Percentiles rank a stretch among this genome's conserved stretches.
These are phyloP conservation scores for Sporothrix euskadiensis DNA, from an alignment of 2,329 filamentous ascomycete genomes.

Conservation along the genomic window DNA sequence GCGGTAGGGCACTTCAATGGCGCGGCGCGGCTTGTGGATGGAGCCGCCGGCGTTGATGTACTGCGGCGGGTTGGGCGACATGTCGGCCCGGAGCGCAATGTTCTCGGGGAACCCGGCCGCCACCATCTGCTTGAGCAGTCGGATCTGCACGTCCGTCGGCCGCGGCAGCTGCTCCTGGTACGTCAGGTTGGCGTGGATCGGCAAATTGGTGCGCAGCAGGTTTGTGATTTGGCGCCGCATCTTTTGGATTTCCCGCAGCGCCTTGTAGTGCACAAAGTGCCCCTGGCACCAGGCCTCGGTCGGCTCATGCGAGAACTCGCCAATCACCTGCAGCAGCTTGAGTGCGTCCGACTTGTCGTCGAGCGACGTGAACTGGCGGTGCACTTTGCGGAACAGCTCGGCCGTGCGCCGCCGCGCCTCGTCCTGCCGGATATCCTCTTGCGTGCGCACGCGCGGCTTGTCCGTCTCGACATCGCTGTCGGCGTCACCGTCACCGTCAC, in stretches of 20 bases:
- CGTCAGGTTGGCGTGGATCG: conserved; percentile 59
- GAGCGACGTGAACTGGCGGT: conserved; percentile 74
- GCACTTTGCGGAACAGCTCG: conserved; percentile 65
- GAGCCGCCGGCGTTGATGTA: conserved; percentile 46
- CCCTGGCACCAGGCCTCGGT: conserved; percentile 73
- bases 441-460: conserved; percentile 52
- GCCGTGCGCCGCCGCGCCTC: conserved; percentile 66
- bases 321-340: conserved; percentile 85
- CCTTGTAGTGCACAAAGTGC: conserved; percentile 85
- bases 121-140: conserved; percentile 84
- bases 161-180: conserved; percentile 59
- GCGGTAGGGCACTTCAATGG: conserved; percentile 88
- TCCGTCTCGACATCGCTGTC: conserved; percentile 42
- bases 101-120: conserved; percentile 93
- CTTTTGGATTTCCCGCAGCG: conserved; percentile 80
- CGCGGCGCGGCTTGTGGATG: conserved; percentile 66
- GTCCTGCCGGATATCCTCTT: conserved; percentile 70
- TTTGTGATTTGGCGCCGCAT: conserved; percentile 80
- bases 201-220: conserved; percentile 74
- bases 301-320: conserved; percentile 77
- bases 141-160: conserved; percentile 67
- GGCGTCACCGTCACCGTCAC: conserved; percentile 44
- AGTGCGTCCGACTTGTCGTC: conserved; percentile 86
- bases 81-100: conserved; percentile 85
- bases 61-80: conserved; percentile 72